Conservation (phyloP, 2,329 filamentous ascomycete species). For the Raffaelea arxii region DNA sequence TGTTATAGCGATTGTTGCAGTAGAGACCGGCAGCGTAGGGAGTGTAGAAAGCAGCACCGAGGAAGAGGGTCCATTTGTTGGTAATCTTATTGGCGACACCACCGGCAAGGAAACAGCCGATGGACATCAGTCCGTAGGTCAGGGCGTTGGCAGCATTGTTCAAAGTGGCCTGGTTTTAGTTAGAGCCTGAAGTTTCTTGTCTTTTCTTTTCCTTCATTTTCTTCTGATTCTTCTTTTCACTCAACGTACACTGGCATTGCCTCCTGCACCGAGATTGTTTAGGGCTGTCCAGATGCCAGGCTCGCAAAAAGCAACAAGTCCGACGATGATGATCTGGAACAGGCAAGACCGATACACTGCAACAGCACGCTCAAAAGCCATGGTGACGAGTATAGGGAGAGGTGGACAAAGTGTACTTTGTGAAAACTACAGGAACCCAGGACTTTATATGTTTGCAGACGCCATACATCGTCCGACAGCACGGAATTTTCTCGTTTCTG, state of each 20-base stretch:
- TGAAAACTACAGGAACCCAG: too few species aligned
- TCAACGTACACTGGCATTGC: constrained; percentile 2
- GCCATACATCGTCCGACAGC: too few species aligned
- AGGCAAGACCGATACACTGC: background rate
- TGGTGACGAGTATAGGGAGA: too few species aligned
- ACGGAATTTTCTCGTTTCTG: too few species aligned
- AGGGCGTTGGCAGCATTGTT: constrained; percentile 2
- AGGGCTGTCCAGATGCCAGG: constrained; percentile 3
- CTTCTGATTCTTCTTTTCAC: too few species aligned
- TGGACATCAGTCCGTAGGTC: constrained; percentile 4
- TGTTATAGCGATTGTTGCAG: constrained; percentile 1
- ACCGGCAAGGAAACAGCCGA: constrained; percentile 1
- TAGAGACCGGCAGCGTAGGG: constrained; percentile 3
- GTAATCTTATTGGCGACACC: constrained; percentile 3
- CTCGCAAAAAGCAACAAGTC: constrained; percentile 1
- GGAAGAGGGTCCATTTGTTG: background rate
- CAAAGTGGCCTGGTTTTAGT: background rate
- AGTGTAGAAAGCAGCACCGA: constrained; percentile 1
- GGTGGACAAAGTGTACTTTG: too few species aligned
- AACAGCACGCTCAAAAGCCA: too few species aligned
- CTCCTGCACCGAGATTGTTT: constrained; percentile 2
- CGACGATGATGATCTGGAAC: constrained; percentile 5
- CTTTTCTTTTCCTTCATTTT: too few species aligned
- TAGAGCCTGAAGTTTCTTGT: too few species aligned
- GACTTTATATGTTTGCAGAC: too few species aligned